These are phyloP conservation scores for Aspergillus sojae DNA, from an alignment of 2,329 filamentous ascomycete species.

Conservation along the genomic window DNA sequence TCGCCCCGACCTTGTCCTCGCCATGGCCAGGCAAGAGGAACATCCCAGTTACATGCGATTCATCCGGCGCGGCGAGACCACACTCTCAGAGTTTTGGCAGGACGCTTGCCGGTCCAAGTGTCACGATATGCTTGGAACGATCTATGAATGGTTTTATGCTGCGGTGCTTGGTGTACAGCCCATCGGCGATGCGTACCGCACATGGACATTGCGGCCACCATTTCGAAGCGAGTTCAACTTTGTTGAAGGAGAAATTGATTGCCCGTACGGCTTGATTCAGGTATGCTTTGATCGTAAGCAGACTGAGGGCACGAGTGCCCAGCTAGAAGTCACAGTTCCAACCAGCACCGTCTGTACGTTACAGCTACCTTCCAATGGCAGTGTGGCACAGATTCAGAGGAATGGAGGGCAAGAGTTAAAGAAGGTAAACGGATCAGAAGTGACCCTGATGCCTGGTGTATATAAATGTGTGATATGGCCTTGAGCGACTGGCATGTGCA, in stretches of 20 bases:
- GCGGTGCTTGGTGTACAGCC: slow-evolving; percentile 44
- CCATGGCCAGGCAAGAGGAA: slow-evolving; percentile 51
- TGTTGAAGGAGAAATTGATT: slow-evolving; percentile 25
- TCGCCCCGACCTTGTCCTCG: slow-evolving; percentile 25
- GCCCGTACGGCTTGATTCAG: slow-evolving; percentile 24
- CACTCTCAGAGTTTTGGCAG: slow-evolving; percentile 82
- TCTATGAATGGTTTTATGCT: slow-evolving; percentile 54
- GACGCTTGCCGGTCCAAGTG: slow-evolving; percentile 74
- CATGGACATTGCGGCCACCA: slow-evolving; percentile 44
- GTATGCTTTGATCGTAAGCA: not conserved
- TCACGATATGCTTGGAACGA: slow-evolving; percentile 53
- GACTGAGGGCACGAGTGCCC: not conserved
- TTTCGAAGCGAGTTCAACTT: slow-evolving; percentile 44
- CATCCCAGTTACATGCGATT: slow-evolving; percentile 55
- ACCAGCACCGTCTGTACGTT: not conserved
- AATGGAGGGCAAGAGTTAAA: not conserved
- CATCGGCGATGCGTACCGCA: slow-evolving; percentile 42
- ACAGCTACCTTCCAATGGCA: not conserved
- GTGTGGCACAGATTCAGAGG: not conserved
- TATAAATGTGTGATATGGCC: slow-evolving; percentile 1
- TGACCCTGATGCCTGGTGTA: not conserved
- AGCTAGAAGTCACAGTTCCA: slow-evolving; percentile 1
- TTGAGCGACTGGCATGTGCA: not conserved
- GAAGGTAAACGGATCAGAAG: not conserved
- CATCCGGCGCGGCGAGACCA: slow-evolving; percentile 57